Evolutionary conservation across 441 rosid species (phyloP).

Genomic region (Arabidopsis hybrid): DNA sequence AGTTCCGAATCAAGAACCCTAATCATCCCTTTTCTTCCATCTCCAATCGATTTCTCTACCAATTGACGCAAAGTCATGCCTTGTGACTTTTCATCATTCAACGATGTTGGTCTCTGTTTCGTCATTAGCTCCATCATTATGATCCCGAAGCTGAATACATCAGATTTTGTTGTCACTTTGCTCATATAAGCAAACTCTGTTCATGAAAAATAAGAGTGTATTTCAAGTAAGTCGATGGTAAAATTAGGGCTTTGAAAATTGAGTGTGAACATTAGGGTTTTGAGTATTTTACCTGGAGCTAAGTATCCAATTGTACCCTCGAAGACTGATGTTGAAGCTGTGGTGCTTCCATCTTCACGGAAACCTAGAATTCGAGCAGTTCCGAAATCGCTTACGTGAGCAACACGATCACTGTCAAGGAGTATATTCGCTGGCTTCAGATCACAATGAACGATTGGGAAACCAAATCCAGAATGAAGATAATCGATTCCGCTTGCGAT

Average conservation of each 20-base stretch:
- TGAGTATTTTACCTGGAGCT: slow-evolving; percentile 70
- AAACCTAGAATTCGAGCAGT: slow-evolving; percentile 81
- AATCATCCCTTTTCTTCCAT: slow-evolving; percentile 51
- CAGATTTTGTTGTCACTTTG: slow-evolving; percentile 77
- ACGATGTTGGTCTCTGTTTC: slow-evolving; percentile 74
- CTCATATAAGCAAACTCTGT: slow-evolving; percentile 89
- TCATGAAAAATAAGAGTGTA: neutral
- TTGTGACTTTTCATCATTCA: slow-evolving; percentile 55
- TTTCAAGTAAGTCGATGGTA: neutral
- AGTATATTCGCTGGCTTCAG: slow-evolving; percentile 88
- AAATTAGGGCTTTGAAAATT: neutral
- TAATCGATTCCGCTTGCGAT: slow-evolving; percentile 75
- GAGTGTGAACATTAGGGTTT: neutral
- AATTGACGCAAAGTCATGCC: slow-evolving; percentile 61
- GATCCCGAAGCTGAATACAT: slow-evolving; percentile 81
- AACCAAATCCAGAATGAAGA: slow-evolving; percentile 75
- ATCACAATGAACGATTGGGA: slow-evolving; percentile 85
- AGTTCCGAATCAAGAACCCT: slow-evolving; percentile 68
- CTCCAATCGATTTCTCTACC: slow-evolving; percentile 55
- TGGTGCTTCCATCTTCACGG: slow-evolving; percentile 57
- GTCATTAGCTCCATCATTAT: slow-evolving; percentile 77
- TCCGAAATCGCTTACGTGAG: slow-evolving; percentile 89
- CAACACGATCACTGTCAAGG: slow-evolving; percentile 62
- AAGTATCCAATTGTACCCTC: slow-evolving; percentile 90
- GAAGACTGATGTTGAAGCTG: slow-evolving; percentile 64